phyloP scores from a whole-genome alignment of 106 monocot species.

The Acorus gramineus region DNA sequence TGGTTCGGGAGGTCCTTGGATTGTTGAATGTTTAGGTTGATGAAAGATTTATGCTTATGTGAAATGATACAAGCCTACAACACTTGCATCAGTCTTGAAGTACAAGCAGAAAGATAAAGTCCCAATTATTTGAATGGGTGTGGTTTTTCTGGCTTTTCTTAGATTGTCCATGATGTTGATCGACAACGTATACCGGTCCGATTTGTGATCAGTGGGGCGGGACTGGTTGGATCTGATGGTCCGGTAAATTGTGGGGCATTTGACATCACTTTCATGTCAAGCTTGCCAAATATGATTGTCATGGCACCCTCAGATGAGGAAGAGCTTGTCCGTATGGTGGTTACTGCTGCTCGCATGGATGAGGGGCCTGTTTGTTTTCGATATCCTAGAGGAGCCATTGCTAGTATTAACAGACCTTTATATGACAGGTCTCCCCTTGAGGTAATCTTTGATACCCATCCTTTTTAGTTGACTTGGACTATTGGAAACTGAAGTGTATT shows the following conservation, averaged over 20 bases:
- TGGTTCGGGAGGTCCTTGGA: too few relatives aligned
- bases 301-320: slow-evolving; percentile 70
- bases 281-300: slow-evolving; percentile 79
- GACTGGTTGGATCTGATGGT: slow-evolving; percentile 54
- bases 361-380: slow-evolving; percentile 64
- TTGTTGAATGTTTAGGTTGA: too few relatives aligned
- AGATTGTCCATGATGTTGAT: slow-evolving; percentile 67
- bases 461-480: background rate
- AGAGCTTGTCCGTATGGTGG: slow-evolving; percentile 58
- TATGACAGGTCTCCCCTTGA: slow-evolving; percentile 20
- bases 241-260: slow-evolving; percentile 58
- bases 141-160: background rate
- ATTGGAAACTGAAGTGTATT: too few relatives aligned
- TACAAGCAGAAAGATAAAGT: too few relatives aligned
- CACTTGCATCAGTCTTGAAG: too few relatives aligned
- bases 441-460: slow-evolving; percentile 15
- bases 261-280: slow-evolving; percentile 70
- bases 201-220: slow-evolving; percentile 57
- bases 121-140: too few relatives aligned
- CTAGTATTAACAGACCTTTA: slow-evolving; percentile 13
- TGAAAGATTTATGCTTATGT: background rate
- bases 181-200: slow-evolving; percentile 56
- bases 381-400: slow-evolving; percentile 39
- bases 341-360: slow-evolving; percentile 43
- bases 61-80: too few relatives aligned